phyloP scores from a whole-genome alignment of 441 rosid species.

The Gossypium aridum region DNA sequence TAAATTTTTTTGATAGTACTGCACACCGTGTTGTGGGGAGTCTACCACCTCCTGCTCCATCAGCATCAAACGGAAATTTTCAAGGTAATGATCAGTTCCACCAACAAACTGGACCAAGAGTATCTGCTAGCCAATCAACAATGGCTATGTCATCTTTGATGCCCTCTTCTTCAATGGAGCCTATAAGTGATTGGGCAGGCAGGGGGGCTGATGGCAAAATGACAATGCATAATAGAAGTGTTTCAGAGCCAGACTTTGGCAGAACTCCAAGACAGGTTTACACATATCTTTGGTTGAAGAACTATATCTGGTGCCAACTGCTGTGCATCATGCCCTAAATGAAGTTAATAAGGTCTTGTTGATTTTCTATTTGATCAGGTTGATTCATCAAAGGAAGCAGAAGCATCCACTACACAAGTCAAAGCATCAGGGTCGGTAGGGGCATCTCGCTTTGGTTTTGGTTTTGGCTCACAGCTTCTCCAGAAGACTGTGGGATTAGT shows the following conservation, averaged over 20 bases:
- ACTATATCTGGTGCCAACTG: not conserved
- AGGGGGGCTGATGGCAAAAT: conserved; percentile 54
- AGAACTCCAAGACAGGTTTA: conserved; percentile 87
- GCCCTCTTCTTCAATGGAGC: conserved; percentile 83
- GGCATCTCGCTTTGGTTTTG: conserved; percentile 71
- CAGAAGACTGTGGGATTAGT: conserved; percentile 89
- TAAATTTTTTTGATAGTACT: conserved; percentile 77
- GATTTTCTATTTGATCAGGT: conserved; percentile 30
- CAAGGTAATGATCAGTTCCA: conserved; percentile 44
- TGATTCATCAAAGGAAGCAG: conserved; percentile 47
- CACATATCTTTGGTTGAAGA: conserved; percentile 2
- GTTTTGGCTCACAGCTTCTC: conserved; percentile 70
- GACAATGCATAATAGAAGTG: conserved; percentile 79
- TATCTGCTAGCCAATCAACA: conserved; percentile 78
- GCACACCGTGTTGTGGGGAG: conserved; percentile 92
- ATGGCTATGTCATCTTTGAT: conserved; percentile 77
- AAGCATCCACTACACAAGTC: conserved; percentile 40
- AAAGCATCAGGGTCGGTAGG: conserved; percentile 49
- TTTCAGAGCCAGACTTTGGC: conserved; percentile 91
- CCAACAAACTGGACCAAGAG: conserved; percentile 48
- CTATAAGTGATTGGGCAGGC: conserved; percentile 57
- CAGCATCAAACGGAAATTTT: conserved; percentile 35
- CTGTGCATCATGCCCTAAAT: conserved; percentile 7
- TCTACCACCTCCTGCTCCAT: conserved; percentile 68
- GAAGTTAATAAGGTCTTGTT: conserved; percentile 13